A percentile compares a stretch with the other conserved stretches of the same genome.
Conservation (phyloP, 2,329 filamentous ascomycete species). For the Drechslerella dactyloides region DNA sequence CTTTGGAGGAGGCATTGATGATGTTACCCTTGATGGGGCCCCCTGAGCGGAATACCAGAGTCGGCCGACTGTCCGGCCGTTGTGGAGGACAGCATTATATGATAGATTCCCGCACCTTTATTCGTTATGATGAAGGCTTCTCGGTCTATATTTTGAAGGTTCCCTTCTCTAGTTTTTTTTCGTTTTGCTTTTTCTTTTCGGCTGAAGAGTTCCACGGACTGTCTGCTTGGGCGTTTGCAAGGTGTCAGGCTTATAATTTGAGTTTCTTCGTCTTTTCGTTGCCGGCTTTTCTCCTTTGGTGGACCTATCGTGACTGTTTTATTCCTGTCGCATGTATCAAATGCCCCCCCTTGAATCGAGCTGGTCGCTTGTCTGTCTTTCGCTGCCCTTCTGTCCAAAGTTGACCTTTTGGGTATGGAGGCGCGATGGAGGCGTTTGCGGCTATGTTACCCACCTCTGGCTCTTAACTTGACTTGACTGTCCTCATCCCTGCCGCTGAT, state of each 20-base stretch:
- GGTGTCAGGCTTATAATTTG: constrained; percentile 21
- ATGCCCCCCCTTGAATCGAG: no score
- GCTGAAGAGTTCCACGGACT: no score
- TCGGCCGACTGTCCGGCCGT: no score
- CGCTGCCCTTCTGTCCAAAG: constrained; percentile 1
- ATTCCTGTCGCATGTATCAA: not conserved
- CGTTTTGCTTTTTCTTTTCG: not conserved
- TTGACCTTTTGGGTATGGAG: constrained; percentile 15
- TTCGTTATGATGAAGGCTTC: constrained; percentile 1
- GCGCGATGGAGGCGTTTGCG: not conserved
- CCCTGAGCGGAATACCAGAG: constrained; percentile 18
- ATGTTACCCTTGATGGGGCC: constrained; percentile 33
- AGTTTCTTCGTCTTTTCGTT: constrained; percentile 9
- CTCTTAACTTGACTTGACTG: not conserved
- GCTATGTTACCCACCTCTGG: not conserved
- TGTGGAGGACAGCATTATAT: no score
- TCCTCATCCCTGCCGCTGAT: not conserved
- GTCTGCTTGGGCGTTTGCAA: constrained; percentile 11
- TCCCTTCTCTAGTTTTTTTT: not conserved
- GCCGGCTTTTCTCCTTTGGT: constrained; percentile 14
- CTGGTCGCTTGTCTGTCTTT: not conserved
- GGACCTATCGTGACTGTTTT: constrained; percentile 9
- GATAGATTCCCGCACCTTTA: constrained; percentile 12
- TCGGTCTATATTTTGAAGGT: constrained; percentile 55
- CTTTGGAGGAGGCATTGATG: constrained; percentile 39